These are phyloP conservation scores for Globisporangium lucens DNA, from an alignment of 352 stramenopile genomes.

Conservation along the genomic window DNA sequence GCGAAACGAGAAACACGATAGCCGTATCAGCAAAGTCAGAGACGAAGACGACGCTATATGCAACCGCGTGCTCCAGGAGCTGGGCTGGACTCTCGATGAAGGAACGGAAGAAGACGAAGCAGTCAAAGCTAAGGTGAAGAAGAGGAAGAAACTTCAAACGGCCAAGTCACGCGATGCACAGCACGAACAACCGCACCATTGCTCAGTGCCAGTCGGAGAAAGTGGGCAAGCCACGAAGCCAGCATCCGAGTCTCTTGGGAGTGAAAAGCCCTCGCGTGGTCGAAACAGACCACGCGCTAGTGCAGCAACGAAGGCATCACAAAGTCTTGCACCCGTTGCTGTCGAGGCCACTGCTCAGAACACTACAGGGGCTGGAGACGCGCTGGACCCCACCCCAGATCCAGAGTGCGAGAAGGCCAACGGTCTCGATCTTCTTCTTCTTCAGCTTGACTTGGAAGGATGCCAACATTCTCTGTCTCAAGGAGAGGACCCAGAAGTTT, in stretches of 20 bases:
- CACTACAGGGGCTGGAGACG: background rate
- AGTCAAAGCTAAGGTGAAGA: background rate
- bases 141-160: background rate
- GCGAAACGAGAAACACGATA: background rate
- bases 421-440: background rate
- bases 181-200: no score
- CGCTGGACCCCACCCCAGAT: background rate
- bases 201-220: background rate
- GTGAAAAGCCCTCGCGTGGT: background rate
- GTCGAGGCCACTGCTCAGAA: background rate
- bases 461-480: background rate
- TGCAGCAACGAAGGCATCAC: background rate
- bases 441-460: background rate
- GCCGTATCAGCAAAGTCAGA: background rate
- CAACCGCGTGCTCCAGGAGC: conserved; percentile 13
- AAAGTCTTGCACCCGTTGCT: background rate
- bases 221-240: background rate
- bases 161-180: background rate
- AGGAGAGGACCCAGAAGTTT: background rate
- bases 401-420: background rate
- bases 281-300: background rate
- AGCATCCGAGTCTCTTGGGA: background rate
- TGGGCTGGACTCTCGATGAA: conserved; percentile 12
- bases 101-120: background rate
- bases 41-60: conserved; percentile 2